These are phyloP conservation scores for Chlorella variabilis DNA, from an alignment of 163 green algal species.

Conservation along the genomic window DNA sequence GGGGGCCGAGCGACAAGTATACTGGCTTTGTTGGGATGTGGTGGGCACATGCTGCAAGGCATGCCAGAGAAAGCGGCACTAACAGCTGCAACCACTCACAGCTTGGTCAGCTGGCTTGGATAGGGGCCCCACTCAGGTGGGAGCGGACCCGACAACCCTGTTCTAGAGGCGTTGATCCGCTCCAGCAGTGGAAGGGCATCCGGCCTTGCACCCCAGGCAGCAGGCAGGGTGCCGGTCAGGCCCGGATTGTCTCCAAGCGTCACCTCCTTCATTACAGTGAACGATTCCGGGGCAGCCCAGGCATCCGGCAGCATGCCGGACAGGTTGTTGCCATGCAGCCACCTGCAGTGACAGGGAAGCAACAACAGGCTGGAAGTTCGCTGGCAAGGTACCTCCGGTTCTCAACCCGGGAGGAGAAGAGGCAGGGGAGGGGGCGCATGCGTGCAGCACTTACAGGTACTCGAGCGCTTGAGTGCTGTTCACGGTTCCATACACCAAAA, in stretches of 20 bases:
- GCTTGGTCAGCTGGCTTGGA: neutral
- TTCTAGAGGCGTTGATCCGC: slow-evolving; percentile 6
- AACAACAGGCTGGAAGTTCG: no score
- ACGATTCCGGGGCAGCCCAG: slow-evolving; percentile 14
- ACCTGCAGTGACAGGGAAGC: no score
- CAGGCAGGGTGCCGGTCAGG: slow-evolving; percentile 26
- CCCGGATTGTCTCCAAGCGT: slow-evolving; percentile 17
- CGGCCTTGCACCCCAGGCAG: neutral
- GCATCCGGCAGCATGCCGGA: neutral
- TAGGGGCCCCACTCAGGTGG: slow-evolving; percentile 24
- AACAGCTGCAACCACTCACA: neutral
- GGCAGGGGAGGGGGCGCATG: neutral
- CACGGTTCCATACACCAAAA: no score
- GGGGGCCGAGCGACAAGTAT: no score
- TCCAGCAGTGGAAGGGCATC: slow-evolving; percentile 11
- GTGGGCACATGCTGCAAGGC: no score
- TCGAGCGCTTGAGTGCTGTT: slow-evolving; percentile 31
- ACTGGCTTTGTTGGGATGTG: no score
- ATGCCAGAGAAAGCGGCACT: no score
- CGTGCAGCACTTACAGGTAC: slow-evolving; percentile 18
- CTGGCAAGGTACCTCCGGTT: no score
- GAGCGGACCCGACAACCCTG: slow-evolving; percentile 12
- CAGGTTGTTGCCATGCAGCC: slow-evolving; percentile 31
- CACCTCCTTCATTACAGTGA: slow-evolving; percentile 17
- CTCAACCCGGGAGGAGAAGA: no score